These are phyloP conservation scores for Jatropha podagrica DNA, from an alignment of 441 rosid species.

Conservation along the genomic window DNA sequence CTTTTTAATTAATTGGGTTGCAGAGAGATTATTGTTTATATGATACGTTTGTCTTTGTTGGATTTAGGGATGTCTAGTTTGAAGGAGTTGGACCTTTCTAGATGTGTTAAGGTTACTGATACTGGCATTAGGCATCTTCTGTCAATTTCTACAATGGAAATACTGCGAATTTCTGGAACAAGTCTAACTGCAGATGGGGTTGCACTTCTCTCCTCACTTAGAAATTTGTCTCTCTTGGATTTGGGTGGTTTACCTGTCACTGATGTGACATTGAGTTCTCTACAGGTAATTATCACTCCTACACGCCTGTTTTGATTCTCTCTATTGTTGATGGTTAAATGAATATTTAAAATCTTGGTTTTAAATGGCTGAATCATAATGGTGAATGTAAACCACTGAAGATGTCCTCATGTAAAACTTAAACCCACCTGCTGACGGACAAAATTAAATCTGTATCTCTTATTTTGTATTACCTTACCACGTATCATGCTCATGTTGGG, in stretches of 20 bases:
- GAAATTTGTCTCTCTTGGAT: constrained; percentile 59
- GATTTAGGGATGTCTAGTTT: constrained; percentile 63
- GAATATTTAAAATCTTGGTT: neutral
- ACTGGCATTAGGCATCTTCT: constrained; percentile 63
- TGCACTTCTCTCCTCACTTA: constrained; percentile 64
- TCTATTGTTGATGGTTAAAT: neutral
- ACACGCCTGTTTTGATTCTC: neutral
- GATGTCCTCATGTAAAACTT: neutral
- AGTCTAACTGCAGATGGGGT: constrained; percentile 60
- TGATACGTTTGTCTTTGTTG: constrained; percentile 10
- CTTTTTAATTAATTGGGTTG: neutral
- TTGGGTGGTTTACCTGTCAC: constrained; percentile 87
- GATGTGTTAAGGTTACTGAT: constrained; percentile 76
- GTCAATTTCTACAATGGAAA: constrained; percentile 62
- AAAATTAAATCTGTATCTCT: neutral
- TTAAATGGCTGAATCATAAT: neutral
- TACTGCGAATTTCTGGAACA: constrained; percentile 65
- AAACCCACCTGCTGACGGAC: neutral
- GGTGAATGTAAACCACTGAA: neutral
- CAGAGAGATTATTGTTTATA: constrained; percentile 2
- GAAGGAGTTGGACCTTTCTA: constrained; percentile 80
- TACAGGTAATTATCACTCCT: constrained; percentile 52
- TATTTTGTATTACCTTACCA: neutral
- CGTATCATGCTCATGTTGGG: neutral
- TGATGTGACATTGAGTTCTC: constrained; percentile 58